Conservation (phyloP, 768 basidiomycete genomes). For the Rhodosporidiobolus sp. region DNA sequence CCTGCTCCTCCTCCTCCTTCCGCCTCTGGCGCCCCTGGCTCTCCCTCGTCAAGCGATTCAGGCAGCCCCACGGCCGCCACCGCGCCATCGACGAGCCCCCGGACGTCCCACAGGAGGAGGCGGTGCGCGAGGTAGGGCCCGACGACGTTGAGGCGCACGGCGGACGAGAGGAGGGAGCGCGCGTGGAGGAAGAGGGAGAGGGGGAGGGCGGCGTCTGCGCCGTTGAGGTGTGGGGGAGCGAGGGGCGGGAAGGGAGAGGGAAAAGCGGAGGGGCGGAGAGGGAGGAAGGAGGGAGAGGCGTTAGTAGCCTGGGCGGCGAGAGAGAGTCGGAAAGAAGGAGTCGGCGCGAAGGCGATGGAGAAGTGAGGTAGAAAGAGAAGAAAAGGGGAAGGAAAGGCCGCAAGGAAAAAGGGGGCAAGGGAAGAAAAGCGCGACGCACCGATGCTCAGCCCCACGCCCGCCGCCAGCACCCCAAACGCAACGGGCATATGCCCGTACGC, state of each 20-base stretch:
- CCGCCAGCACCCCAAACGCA: constrained; percentile 85
- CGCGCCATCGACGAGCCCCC: constrained; percentile 64
- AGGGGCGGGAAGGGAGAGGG: too few species aligned
- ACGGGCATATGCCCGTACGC: constrained; percentile 75
- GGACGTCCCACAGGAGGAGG: constrained; percentile 68
- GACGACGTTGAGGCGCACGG: constrained; percentile 83
- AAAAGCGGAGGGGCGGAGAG: too few species aligned
- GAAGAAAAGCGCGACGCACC: background rate
- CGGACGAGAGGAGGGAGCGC: constrained; percentile 81
- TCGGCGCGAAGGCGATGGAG: too few species aligned
- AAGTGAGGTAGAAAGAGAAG: background rate
- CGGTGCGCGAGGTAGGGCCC: constrained; percentile 93
- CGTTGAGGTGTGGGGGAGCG: too few species aligned
- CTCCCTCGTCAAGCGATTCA: background rate
- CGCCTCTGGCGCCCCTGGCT: background rate
- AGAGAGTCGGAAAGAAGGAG: too few species aligned
- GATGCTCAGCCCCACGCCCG: constrained; percentile 58
- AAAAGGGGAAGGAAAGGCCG: background rate
- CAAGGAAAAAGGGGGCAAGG: background rate
- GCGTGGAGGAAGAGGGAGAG: constrained; percentile 92
- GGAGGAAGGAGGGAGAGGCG: background rate
- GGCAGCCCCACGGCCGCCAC: constrained; percentile 50
- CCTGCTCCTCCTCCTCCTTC: background rate
- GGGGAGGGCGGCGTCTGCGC: constrained; percentile 63
- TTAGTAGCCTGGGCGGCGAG: too few species aligned